A percentile compares a stretch with the other conserved stretches of the same genome.
Evolutionary conservation across 495 filamentous ascomycete genomes (phyloP).

Genomic region (Trichoderma virens): DNA sequence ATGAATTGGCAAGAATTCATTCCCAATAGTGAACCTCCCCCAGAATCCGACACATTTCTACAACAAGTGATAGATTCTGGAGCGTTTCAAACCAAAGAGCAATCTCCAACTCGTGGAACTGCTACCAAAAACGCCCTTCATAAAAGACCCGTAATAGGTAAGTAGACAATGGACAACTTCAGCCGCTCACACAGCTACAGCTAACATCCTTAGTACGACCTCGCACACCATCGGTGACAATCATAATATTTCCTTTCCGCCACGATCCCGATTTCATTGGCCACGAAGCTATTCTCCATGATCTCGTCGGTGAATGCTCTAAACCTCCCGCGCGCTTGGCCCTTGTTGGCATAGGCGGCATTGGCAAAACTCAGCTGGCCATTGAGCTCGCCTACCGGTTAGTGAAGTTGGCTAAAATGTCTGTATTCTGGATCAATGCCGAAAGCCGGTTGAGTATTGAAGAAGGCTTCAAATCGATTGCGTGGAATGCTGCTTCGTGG

Average conservation of each 20-base stretch:
- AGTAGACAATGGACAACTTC: background rate
- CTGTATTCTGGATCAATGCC: conserved; percentile 41
- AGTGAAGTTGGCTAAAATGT: conserved; percentile 23
- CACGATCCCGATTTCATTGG: background rate
- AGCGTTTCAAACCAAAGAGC: background rate
- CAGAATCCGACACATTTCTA: background rate
- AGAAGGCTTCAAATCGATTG: conserved; percentile 34
- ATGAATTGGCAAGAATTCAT: background rate
- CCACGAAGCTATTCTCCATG: background rate
- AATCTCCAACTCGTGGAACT: background rate
- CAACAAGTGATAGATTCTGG: background rate
- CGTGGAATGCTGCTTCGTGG: conserved; percentile 22
- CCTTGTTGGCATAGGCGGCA: background rate
- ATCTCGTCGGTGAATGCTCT: background rate
- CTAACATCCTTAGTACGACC: background rate
- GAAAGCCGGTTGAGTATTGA: conserved; percentile 30
- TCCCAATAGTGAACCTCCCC: background rate
- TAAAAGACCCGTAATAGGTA: background rate
- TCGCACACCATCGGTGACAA: background rate
- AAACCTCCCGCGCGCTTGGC: background rate
- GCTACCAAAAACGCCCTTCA: background rate
- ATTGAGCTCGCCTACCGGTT: conserved; percentile 40
- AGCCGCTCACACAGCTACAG: background rate
- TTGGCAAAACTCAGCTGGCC: conserved; percentile 47
- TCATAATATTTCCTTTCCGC: background rate